Evolutionary conservation across 352 stramenopile genomes (phyloP).

Genomic region (Globisporangium spiculum): DNA sequence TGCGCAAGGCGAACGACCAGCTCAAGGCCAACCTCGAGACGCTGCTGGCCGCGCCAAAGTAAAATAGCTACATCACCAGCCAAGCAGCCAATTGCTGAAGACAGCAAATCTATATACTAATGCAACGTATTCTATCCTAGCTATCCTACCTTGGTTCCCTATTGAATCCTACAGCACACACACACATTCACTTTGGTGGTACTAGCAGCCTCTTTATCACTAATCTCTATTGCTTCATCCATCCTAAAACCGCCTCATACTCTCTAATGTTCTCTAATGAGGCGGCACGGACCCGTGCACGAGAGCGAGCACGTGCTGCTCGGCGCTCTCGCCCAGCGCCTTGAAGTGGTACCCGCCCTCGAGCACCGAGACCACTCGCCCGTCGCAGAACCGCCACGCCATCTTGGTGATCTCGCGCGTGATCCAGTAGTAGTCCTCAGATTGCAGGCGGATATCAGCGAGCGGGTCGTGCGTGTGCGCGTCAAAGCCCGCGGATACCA

Average conservation of each 20-base stretch:
- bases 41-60: slow-evolving; percentile 67
- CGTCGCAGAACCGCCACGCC: slow-evolving; percentile 41
- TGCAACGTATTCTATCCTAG: not conserved
- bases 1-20: slow-evolving; percentile 88
- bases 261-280: not conserved
- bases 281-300: slow-evolving; percentile 26
- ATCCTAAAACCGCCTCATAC: not conserved
- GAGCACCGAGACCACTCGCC: slow-evolving; percentile 51
- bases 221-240: not conserved
- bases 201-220: not conserved
- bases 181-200: not conserved
- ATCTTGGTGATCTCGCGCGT: slow-evolving; percentile 37
- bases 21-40: slow-evolving; percentile 90
- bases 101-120: not conserved
- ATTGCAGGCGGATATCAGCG: slow-evolving; percentile 39
- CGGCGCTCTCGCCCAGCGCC: slow-evolving; percentile 43
- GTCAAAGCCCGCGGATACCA: slow-evolving; percentile 88
- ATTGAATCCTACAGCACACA: not conserved
- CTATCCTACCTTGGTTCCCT: not conserved
- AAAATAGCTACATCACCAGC: slow-evolving; percentile 6
- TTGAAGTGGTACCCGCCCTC: slow-evolving; percentile 56
- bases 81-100: not conserved
- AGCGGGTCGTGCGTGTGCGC: slow-evolving; percentile 49
- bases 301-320: slow-evolving; percentile 47
- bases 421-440: slow-evolving; percentile 59